Conservation (phyloP, 192 early-diverging fungal genomes). For the Glomus cerebriforme region DNA sequence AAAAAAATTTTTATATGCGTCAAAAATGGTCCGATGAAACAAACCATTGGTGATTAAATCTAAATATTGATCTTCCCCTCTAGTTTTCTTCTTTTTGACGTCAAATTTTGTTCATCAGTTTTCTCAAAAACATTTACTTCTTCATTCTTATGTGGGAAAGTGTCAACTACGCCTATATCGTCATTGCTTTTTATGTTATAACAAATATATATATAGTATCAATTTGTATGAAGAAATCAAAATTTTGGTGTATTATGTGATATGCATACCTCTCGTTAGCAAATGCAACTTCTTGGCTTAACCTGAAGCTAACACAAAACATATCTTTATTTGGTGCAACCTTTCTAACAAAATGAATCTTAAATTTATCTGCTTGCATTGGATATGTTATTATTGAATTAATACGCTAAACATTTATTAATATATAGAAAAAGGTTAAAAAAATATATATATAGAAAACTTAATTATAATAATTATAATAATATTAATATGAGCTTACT, state of each 20-base stretch:
- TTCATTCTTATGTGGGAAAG: background rate
- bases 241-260: no score
- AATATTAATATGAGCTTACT: conserved; percentile 43
- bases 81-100: no score
- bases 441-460: conserved; percentile 38
- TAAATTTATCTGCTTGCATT: conserved; percentile 36
- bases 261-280: conserved; percentile 39
- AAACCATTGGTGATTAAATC: no score
- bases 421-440: conserved; percentile 21
- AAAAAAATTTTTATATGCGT: no score
- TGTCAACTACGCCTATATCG: background rate
- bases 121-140: no score
- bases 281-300: conserved; percentile 82
- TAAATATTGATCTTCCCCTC: no score
- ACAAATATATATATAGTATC: no score
- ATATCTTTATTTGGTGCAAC: conserved; percentile 99
- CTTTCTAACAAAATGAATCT: conserved; percentile 83
- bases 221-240: no score
- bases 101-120: no score
- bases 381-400: conserved; percentile 54
- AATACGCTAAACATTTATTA: conserved; percentile 45
- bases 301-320: conserved; percentile 88
- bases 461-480: conserved; percentile 34
- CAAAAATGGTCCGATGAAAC: no score
- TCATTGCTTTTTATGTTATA: no score